Percentiles rank a stretch among this genome's conserved stretches.
phyloP scores from a whole-genome alignment of 345 rosid species.

The Cardamine resedifolia region DNA sequence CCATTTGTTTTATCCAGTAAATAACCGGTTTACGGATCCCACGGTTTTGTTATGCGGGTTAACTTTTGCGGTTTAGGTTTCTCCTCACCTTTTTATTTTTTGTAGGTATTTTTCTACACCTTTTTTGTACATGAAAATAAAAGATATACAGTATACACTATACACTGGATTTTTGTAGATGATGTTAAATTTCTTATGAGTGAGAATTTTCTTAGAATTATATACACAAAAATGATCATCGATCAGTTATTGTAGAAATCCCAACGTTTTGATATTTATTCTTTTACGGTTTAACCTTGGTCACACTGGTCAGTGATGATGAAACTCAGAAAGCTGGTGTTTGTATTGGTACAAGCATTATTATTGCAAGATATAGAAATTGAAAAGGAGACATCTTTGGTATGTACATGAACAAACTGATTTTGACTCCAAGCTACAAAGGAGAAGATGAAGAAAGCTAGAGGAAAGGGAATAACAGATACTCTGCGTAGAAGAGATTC shows the following conservation, averaged over 20 bases:
- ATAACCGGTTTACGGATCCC: background rate
- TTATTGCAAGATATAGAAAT: constrained; percentile 25
- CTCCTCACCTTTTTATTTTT: background rate
- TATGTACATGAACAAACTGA: constrained; percentile 29
- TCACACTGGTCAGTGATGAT: background rate
- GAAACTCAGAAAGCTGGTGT: constrained; percentile 7
- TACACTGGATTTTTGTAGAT: background rate
- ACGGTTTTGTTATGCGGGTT: constrained; percentile 23
- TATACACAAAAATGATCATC: too few species aligned
- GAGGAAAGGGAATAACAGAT: constrained; percentile 76
- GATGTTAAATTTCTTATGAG: background rate
- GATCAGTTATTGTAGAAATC: too few species aligned
- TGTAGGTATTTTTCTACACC: too few species aligned
- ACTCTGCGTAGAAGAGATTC: constrained; percentile 93
- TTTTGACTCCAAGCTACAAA: constrained; percentile 19
- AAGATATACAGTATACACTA: too few species aligned
- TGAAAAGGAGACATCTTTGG: constrained; percentile 9
- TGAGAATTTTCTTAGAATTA: too few species aligned
- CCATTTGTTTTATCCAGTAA: constrained; percentile 7
- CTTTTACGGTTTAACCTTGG: background rate
- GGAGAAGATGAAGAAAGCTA: constrained; percentile 32
- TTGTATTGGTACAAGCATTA: constrained; percentile 11
- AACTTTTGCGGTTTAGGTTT: background rate
- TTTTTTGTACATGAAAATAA: background rate
- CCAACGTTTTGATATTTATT: background rate